Conservation (phyloP, 345 rosid species). For the Erysimum cheiranthoides region DNA sequence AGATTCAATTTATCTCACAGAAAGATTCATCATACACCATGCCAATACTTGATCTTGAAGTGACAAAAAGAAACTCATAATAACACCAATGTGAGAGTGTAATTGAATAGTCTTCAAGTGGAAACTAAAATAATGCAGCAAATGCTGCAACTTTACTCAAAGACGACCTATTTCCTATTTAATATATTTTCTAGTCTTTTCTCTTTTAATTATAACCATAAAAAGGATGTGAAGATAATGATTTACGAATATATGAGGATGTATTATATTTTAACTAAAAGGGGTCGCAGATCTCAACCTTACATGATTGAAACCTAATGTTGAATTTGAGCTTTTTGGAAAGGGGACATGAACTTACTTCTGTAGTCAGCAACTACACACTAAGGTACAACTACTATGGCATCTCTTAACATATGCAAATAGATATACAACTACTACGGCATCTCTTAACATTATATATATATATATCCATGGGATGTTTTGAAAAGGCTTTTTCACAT, state of each 20-base stretch:
- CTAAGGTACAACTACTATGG: slow-evolving; percentile 35
- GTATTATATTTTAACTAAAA: slow-evolving; percentile 29
- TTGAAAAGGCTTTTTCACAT: not conserved
- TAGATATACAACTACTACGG: no score
- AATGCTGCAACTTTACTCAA: slow-evolving; percentile 49
- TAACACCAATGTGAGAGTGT: slow-evolving; percentile 39
- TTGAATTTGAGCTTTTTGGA: slow-evolving; percentile 45
- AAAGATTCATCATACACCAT: slow-evolving; percentile 42
- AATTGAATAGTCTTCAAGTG: slow-evolving; percentile 47
- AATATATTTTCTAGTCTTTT: slow-evolving; percentile 23
- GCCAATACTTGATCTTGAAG: slow-evolving; percentile 48
- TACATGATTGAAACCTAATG: slow-evolving; percentile 48
- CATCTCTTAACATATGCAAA: slow-evolving; percentile 11
- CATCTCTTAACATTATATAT: not conserved
- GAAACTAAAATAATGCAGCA: slow-evolving; percentile 40
- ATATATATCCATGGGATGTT: not conserved
- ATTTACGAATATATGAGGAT: slow-evolving; percentile 24
- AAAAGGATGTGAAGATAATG: slow-evolving; percentile 43
- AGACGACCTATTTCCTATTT: slow-evolving; percentile 26
- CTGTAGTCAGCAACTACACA: slow-evolving; percentile 42
- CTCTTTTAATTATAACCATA: slow-evolving; percentile 14
- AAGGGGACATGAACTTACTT: slow-evolving; percentile 43
- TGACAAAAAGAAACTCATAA: slow-evolving; percentile 48
- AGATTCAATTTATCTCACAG: slow-evolving; percentile 30
- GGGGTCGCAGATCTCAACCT: slow-evolving; percentile 42